Evolutionary conservation across 257 asterid genomes (phyloP), one percentile per base, ranked within the genome.

Genomic region (Misopates orontium): DNA sequence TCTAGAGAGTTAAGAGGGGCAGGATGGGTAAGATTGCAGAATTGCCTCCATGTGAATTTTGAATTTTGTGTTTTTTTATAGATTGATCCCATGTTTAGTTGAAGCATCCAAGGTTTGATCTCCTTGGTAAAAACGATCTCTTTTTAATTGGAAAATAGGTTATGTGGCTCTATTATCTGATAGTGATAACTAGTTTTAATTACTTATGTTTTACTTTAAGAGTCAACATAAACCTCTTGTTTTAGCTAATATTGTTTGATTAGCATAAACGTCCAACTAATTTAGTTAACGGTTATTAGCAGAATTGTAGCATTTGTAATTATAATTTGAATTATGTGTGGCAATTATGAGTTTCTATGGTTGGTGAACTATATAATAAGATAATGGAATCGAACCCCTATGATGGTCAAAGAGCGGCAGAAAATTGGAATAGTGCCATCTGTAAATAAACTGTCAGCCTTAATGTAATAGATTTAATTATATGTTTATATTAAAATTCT

Each of bases 371-470:
- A 62, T n/a, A n/a, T 47, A 31, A 56, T 68, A 41, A 36, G 39
- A 55, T 32, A 25, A 42, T 32, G 18, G 47, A 62, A 56, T 66
- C 15, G 69, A 56, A 71, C 65, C 60, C 80, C 70, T 23, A 14
- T 22, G 17, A 69, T 65, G 54, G 65, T 71, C 23, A 18, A 60
- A 23, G 64, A 47, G 45, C 69, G 18, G 69, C 74, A 55, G 39
- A 36, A 58, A n/a, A 24, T 52, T 58, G 16, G 47, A 45, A 25
- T 20, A 41, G 24, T 66, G 69, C 19, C 64, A 70, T 58, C 66
- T 59, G 70, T 72, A 25, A 8, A 1, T 22, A 60, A 60, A 21
- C 48, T 56, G 76, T 60, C 82, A 73, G 56, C 76, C 41, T 36
- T 56, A 28, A 20, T 61, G 28, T 36, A 42, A n/a, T n/a, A n/a